phyloP scores from a whole-genome alignment of 192 early-diverging fungal species.

The Linnemannia hyalina region DNA sequence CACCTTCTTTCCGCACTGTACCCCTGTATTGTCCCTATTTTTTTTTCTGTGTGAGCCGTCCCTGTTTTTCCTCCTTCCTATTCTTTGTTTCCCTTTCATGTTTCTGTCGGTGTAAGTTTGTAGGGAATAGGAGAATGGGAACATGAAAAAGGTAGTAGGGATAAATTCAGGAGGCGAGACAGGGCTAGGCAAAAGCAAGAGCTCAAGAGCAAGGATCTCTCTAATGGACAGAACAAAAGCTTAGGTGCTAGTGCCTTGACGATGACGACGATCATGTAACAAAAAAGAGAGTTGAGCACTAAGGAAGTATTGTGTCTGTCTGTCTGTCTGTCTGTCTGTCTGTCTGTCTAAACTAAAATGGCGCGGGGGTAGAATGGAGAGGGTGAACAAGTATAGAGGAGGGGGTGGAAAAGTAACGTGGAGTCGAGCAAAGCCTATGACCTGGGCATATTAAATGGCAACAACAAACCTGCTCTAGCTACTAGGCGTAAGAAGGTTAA shows the following conservation, averaged over 20 bases:
- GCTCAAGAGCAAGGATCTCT: neutral
- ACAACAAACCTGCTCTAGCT: neutral
- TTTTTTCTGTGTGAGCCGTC: neutral
- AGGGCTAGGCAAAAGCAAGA: neutral
- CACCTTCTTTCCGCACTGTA: neutral
- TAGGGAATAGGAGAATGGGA: neutral
- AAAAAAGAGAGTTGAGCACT: neutral
- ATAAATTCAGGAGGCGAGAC: neutral
- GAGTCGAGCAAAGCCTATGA: neutral
- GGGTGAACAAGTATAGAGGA: neutral
- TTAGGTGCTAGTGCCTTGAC: neutral
- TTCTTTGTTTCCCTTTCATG: neutral
- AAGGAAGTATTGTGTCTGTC: neutral
- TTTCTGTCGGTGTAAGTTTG: neutral
- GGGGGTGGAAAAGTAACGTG: neutral
- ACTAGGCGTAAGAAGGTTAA: neutral
- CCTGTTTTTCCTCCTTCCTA: neutral
- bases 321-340: neutral
- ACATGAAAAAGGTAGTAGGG: neutral
- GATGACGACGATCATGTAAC: slow-evolving; percentile 5
- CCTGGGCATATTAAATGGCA: neutral
- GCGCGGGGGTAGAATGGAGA: neutral
- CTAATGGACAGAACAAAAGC: neutral
- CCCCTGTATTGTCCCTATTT: neutral
- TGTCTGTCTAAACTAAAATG: neutral